Conservation (phyloP, 2,329 filamentous ascomycete genomes). For the Madurella fahalii region DNA sequence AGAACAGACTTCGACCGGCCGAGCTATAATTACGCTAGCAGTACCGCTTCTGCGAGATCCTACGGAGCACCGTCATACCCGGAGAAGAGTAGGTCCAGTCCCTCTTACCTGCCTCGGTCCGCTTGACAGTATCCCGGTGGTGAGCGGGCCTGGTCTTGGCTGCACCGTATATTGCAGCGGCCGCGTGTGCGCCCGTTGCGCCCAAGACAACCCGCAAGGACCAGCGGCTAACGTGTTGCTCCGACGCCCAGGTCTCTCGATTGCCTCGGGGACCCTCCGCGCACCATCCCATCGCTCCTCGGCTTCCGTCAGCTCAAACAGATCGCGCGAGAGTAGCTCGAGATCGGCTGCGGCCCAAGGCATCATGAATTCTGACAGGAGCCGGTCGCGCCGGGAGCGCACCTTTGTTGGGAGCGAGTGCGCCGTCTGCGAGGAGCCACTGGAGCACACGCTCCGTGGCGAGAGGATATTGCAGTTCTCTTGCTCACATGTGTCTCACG, state of each 20-base stretch:
- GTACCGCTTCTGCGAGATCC: slow-evolving; percentile 25
- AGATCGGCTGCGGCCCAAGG: slow-evolving; percentile 50
- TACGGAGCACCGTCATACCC: slow-evolving; percentile 28
- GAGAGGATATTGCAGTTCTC: slow-evolving; percentile 95
- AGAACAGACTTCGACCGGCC: slow-evolving; percentile 28
- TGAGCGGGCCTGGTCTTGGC: slow-evolving; percentile 1
- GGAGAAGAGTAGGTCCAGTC: slow-evolving; percentile 33
- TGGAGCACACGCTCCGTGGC: slow-evolving; percentile 91
- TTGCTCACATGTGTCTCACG: slow-evolving; percentile 94
- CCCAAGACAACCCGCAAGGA: background rate
- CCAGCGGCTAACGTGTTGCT: slow-evolving; percentile 15
- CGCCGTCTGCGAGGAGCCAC: slow-evolving; percentile 90
- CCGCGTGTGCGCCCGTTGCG: slow-evolving; percentile 3
- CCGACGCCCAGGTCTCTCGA: slow-evolving; percentile 34
- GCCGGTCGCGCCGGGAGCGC: slow-evolving; percentile 76
- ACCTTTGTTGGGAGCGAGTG: slow-evolving; percentile 95
- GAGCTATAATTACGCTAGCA: slow-evolving; percentile 23
- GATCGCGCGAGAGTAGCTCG: slow-evolving; percentile 36
- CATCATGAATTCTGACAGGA: slow-evolving; percentile 71
- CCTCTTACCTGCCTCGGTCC: background rate
- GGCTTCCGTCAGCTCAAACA: slow-evolving; percentile 34
- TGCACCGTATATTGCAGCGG: slow-evolving; percentile 7
- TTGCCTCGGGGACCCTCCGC: slow-evolving; percentile 35
- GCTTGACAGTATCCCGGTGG: background rate
- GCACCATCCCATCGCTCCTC: slow-evolving; percentile 39